A percentile compares a stretch with the other conserved stretches of the same genome.
Evolutionary conservation across 1,284 basidiomycete species (phyloP).

Genomic region (Sphaerobolus stellatus): DNA sequence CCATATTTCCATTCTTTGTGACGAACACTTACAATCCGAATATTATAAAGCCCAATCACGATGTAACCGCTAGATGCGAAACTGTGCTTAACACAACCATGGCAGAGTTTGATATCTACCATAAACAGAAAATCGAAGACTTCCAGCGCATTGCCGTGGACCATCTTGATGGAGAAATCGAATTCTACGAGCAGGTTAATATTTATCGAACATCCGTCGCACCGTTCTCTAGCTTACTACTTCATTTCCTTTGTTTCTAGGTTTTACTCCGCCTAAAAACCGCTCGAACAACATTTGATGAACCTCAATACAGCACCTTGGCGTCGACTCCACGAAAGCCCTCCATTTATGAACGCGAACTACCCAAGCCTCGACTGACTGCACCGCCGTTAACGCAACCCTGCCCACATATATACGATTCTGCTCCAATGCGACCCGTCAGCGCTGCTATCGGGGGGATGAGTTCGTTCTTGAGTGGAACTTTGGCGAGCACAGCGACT

Average conservation of each 20-base stretch:
- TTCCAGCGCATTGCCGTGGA: conserved; percentile 59
- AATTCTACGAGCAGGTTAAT: conserved; percentile 65
- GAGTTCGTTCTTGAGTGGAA: conserved; percentile 54
- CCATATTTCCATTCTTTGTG: conserved; percentile 5
- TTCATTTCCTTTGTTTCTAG: conserved; percentile 29
- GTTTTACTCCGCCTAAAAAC: conserved; percentile 54
- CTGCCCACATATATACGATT: conserved; percentile 74
- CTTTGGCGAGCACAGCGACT: conserved; percentile 24
- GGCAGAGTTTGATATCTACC: conserved; percentile 83
- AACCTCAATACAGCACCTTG: conserved; percentile 46
- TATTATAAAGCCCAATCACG: conserved; percentile 52
- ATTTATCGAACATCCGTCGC: neutral
- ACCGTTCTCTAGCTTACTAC: conserved; percentile 1
- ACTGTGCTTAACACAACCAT: conserved; percentile 85
- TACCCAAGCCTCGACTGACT: conserved; percentile 53
- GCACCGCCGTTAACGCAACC: conserved; percentile 61
- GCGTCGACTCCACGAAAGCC: conserved; percentile 52
- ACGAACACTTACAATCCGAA: neutral
- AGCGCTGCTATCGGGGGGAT: conserved; percentile 71
- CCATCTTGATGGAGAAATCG: conserved; percentile 76
- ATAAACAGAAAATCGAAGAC: conserved; percentile 71
- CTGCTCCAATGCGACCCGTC: conserved; percentile 71
- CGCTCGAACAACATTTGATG: conserved; percentile 54
- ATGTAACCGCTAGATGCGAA: conserved; percentile 73
- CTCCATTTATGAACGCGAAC: conserved; percentile 72